Percentiles rank a stretch among this genome's conserved stretches.
Evolutionary conservation across 176 grass and related monocot species (phyloP).

Genomic region (Sorghum bicolor): Sorghum_bicolor_NCBIv3 NC_012876.2:1751501-1752000

Average conservation of each 20-base stretch:
- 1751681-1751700: conserved; percentile 44
- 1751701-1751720: conserved; percentile 46
- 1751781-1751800: conserved; percentile 66
- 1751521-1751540: neutral
- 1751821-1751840: neutral
- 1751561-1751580: conserved; percentile 9
- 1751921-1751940: neutral
- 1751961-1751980: conserved; percentile 13
- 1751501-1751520: conserved; percentile 18
- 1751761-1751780: conserved; percentile 79
- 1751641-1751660: conserved; percentile 81
- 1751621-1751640: conserved; percentile 74
- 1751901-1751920: neutral
- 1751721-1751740: conserved; percentile 69
- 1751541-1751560: conserved; percentile 12
- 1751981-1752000: neutral
- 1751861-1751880: conserved; percentile 1
- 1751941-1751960: neutral
- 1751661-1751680: conserved; percentile 64
- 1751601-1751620: conserved; percentile 42
- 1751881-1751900: conserved; percentile 23
- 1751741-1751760: conserved; percentile 83
- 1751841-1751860: neutral
- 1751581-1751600: conserved; percentile 18
- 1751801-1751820: conserved; percentile 39